Evolutionary conservation across 2,329 filamentous ascomycete species (phyloP), one percentile per base, ranked within the genome.

Genomic region (Lasiodiplodia sp.): DNA sequence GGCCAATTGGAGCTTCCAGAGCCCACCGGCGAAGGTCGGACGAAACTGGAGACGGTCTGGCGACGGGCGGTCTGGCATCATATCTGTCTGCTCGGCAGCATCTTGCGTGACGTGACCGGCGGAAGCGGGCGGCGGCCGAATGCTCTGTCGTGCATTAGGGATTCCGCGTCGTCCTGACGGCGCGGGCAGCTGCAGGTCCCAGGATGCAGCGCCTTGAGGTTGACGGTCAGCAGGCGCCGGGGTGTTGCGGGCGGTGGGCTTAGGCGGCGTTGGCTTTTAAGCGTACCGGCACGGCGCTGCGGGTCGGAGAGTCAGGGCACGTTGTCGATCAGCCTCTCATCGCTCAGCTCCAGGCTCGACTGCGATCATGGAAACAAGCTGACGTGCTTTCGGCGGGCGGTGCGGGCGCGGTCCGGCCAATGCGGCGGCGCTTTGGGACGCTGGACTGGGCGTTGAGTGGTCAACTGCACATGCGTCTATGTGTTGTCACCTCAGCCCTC

Each of bases 271-370:
- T 49, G 47, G 25, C 18, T 52, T 64, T 64, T 64, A 64, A 64
- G 60, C 60, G 60, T 47, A 64, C 60, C 60, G 31, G 60, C 38
- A 34, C 44, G 25, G 60, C 60, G 58, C 58, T 63, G 58, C 58
- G 58, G 58, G 58, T 51, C 58, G 40, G 44, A 63, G 58, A 63
- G 60, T 64, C 60, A 64, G 60, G 44, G 60, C 60, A 51, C 31
- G 18, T 28, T n/a, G 60, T 64, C 60, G 60, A 64, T 64, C 60
- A 51, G 51, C 58, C 58, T 51, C 40, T 25, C 58, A 63, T 49
- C 38, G 25, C 40, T 31, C 40, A 25, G 34, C 57, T 60, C 25
- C 57, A 40, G 57, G 57, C 57, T 60, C 40, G 44, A n/a, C 58
- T 51, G 56, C 58, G 58, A 63, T 63, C 58, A 63, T 49, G 58